Evolutionary conservation across 2,329 filamentous ascomycete genomes (phyloP).

Genomic region (Lachnellula suecica): DNA sequence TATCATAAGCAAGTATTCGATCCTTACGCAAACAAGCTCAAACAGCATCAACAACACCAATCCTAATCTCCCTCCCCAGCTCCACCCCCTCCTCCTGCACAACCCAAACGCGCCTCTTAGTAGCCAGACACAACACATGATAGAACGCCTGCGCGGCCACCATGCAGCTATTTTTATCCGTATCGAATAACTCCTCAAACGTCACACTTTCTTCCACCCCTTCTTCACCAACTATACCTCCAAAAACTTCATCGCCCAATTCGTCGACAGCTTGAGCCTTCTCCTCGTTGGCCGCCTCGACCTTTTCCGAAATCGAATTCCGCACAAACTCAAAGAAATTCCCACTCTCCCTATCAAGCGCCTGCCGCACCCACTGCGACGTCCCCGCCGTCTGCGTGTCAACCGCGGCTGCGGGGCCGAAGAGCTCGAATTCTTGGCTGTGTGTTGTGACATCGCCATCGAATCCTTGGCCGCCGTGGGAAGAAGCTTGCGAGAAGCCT

Average conservation of each 20-base stretch:
- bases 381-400: slow-evolving; percentile 48
- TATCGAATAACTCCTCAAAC: slow-evolving; percentile 70
- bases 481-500: slow-evolving; percentile 19
- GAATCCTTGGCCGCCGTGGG: background rate
- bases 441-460: slow-evolving; percentile 7
- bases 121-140: slow-evolving; percentile 70
- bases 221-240: slow-evolving; percentile 9
- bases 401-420: slow-evolving; percentile 36
- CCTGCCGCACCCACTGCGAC: slow-evolving; percentile 48
- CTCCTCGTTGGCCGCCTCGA: no score
- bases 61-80: slow-evolving; percentile 24
- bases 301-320: slow-evolving; percentile 42
- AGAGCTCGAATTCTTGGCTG: slow-evolving; percentile 43
- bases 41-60: slow-evolving; percentile 22
- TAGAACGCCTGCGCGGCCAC: slow-evolving; percentile 75
- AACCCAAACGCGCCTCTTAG: slow-evolving; percentile 61
- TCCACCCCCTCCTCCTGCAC: slow-evolving; percentile 46
- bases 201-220: slow-evolving; percentile 40
- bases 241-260: slow-evolving; percentile 10
- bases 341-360: slow-evolving; percentile 55
- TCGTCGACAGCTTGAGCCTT: slow-evolving; percentile 25
- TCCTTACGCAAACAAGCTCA: background rate
- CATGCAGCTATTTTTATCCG: slow-evolving; percentile 46
- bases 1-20: background rate
- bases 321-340: slow-evolving; percentile 64